Evolutionary conservation across 176 grass and related monocot species (phyloP).

Genomic region (Rhynchospora breviuscula): DNA sequence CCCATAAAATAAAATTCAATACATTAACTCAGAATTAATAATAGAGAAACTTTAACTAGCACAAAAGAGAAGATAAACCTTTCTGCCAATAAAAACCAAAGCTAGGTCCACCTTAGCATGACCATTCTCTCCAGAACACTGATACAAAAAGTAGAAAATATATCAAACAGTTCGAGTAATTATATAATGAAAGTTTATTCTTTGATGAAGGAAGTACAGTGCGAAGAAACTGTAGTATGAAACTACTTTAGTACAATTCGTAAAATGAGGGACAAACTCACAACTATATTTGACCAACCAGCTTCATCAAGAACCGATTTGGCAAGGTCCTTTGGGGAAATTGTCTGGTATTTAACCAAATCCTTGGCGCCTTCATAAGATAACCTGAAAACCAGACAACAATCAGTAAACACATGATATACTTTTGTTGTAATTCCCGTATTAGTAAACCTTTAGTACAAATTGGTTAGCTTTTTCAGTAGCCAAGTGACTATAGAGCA

Average conservation of each 20-base stretch:
- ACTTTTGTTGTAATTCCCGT: not conserved
- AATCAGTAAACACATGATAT: not conserved
- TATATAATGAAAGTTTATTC: not conserved
- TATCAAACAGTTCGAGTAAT: conserved; percentile 11
- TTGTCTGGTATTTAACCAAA: conserved; percentile 62
- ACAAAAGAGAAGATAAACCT: conserved; percentile 38
- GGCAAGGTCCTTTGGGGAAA: conserved; percentile 55
- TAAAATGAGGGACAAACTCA: conserved; percentile 33
- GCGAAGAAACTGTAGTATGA: not conserved
- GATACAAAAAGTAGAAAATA: not conserved
- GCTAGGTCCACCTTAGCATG: conserved; percentile 56
- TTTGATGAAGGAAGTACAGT: not conserved
- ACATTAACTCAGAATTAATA: not conserved
- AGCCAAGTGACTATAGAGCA: not conserved
- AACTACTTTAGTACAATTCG: not conserved
- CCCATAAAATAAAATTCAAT: not conserved
- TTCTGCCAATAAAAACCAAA: conserved; percentile 72
- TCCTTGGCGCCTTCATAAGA: conserved; percentile 44
- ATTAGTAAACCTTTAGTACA: not conserved
- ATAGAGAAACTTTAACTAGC: not conserved
- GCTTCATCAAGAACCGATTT: conserved; percentile 76
- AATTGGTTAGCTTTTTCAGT: not conserved
- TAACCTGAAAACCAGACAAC: conserved; percentile 37
- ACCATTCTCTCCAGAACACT: conserved; percentile 56
- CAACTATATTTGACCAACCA: conserved; percentile 84